Base-by-base conservation (phyloP, 345 rosid species). In the Eucalyptus lansdowneana region DNA sequence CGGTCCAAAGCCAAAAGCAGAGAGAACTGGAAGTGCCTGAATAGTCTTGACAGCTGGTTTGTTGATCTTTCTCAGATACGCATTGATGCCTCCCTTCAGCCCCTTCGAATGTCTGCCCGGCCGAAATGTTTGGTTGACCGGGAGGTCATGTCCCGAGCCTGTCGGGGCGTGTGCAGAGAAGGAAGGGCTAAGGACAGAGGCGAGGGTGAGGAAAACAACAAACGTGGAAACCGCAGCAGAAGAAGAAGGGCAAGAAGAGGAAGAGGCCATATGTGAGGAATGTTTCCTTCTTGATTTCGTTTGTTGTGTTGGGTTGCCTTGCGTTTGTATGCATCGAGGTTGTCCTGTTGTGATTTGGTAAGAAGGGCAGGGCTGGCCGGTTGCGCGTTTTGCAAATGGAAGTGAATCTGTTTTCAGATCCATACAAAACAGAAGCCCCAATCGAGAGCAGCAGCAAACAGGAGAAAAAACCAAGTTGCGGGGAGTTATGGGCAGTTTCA, bases 31-130 rank as follows among this genome's bases (percentile, higher is more conserved):
- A 86, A 47, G 89, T 94, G 93, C 99, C 96, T 96, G 95, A 90
- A 97, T 96, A 86, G 99, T 94, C 96, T 96, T 96, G 92, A 97
- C 95, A 54, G 97, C 93, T 88, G 99, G 97, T 91, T 97, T 98
- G 95, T 96, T 98, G 92, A 96, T 94, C 93, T 90, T 94, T 72
- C 89, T 94, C 86, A 98, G 96, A 92, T 92, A 94, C 24, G 95
- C 92, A 89, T 91, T 93, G 87, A 96, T 88, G 85, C 47, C 29
- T 90, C 91, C 90, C 93, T 89, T 96, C 87, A 95, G 90, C 94
- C 93, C 96, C 53, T 80, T 92, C 53, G 92, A 88, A 88, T 95
- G 93, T 53, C 88, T 92, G 47, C 54, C 37, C 6, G 99, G 95
- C 88, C 86, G 93, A 89, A 95, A 93, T 80, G 99, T 93, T 72